phyloP scores from a whole-genome alignment of 1,284 basidiomycete genomes.

The Tilletia horrida region DNA sequence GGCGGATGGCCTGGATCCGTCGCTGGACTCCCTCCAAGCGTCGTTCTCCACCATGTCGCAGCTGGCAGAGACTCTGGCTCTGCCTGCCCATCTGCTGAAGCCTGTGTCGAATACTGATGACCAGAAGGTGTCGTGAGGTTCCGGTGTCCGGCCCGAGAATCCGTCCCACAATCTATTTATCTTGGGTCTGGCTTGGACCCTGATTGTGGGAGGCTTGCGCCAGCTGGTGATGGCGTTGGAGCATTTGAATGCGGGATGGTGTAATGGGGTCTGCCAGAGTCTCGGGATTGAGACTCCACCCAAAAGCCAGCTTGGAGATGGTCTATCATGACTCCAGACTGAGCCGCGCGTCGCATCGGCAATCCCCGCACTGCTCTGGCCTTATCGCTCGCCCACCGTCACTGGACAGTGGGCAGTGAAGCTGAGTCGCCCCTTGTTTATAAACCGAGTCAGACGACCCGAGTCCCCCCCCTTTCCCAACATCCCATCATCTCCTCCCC shows the following conservation, averaged over 20 bases:
- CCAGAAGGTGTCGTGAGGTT: too few species aligned
- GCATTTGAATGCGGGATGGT: neutral
- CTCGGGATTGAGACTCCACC: too few species aligned
- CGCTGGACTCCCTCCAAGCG: constrained; percentile 32
- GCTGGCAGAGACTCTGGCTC: constrained; percentile 20
- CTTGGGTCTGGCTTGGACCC: too few species aligned
- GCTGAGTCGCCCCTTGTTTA: neutral
- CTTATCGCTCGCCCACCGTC: neutral
- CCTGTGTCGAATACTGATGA: too few species aligned
- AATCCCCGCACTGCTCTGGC: neutral
- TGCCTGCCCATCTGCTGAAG: constrained; percentile 2
- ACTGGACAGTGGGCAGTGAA: neutral
- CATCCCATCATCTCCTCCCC: neutral
- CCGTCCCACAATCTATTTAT: neutral
- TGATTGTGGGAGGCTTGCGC: too few species aligned
- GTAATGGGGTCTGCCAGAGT: neutral
- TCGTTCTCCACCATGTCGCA: constrained; percentile 34
- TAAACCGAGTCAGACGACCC: neutral
- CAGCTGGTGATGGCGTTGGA: neutral
- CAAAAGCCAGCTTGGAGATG: too few species aligned
- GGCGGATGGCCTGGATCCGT: constrained; percentile 36
- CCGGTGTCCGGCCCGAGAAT: too few species aligned
- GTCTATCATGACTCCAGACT: too few species aligned
- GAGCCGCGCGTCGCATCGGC: constrained; percentile 1
- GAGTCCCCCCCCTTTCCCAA: neutral